Evolutionary conservation across 163 green algal genomes (phyloP).

Genomic region (Scenedesmus sp.): DNA sequence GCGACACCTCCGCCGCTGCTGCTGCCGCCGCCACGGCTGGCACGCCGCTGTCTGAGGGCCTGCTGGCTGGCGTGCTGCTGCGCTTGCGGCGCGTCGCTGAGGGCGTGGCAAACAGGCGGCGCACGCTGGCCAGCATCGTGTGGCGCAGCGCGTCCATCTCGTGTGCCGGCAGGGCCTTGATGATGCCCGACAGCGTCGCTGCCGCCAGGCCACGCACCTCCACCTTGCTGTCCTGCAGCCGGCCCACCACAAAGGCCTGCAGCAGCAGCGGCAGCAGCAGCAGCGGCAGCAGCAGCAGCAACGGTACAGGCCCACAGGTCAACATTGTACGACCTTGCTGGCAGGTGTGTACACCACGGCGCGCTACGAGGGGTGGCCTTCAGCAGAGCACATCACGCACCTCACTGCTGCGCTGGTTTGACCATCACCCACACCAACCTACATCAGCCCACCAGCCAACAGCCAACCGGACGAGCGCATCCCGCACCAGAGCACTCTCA

Average conservation of each 20-base stretch:
- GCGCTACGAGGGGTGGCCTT: no score
- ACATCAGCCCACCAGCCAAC: no score
- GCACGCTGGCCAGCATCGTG: constrained; percentile 54
- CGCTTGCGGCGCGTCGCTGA: not conserved
- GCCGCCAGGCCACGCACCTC: constrained; percentile 83
- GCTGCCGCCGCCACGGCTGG: constrained; percentile 3
- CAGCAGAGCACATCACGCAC: no score
- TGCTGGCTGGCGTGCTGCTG: not conserved
- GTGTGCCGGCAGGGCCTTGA: constrained; percentile 71
- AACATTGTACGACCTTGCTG: no score
- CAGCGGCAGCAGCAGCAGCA: not conserved
- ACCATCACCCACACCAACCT: no score
- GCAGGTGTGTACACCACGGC: no score
- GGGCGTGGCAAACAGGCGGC: constrained; percentile 53
- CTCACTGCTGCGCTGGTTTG: no score
- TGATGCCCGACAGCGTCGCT: constrained; percentile 82
- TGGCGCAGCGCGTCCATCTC: constrained; percentile 55
- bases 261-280: not conserved
- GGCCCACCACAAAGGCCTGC: constrained; percentile 68
- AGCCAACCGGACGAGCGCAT: no score
- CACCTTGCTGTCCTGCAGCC: constrained; percentile 79
- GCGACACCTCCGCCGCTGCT: not conserved
- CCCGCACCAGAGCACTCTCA: no score
- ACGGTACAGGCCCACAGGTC: no score
- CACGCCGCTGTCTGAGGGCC: not conserved